Evolutionary conservation across 371 early-diverging fungal genomes (phyloP), one percentile per base, ranked within the genome.

Genomic region (Rhizomucor pusillus): DNA sequence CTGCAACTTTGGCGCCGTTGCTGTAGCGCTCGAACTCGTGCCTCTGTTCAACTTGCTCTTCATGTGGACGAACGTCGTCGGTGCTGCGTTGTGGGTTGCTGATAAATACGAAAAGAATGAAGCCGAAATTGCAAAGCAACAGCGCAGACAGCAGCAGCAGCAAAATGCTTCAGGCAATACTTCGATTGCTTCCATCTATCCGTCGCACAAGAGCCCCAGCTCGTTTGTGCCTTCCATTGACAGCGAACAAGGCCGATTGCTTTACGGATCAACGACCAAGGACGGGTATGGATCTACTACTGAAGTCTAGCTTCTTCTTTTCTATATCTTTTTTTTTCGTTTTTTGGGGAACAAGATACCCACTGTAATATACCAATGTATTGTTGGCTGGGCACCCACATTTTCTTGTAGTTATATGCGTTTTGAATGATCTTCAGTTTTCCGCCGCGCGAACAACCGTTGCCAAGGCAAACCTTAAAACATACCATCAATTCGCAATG

Each of bases 61-160:
- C 55, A 78, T 86, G 66, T 89, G 86, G 79, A 89, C 91, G 5
- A 89, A 89, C 53, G 81, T 84, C n/a, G 84, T 89, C 3, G 88
- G 85, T 7, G 82, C 86, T 19, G 91, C 89, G 3, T 60, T 90
- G 4, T 90, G 87, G 84, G 86, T 84, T 1, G 84, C 78, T 5
- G 87, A 86, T 37, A 70, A 81, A 46, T 81, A 80, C 59, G 80
- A 75, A 54, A 65, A 72, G 50, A 72, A 76, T 7, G 77, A 77
- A 22, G 43, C 48, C 0, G 49, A 43, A 4, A 59, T 59, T 50
- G 56, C 56, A 16, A 53, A 55, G 35, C 55, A 63, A 23, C 50
- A 50, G 16, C 54, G 46, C 18, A 18, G 25, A 1, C 52, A 52
- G 16, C 59, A 50, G 40, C 58, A 50, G 7, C 35, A 49, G 5